Evolutionary conservation across 768 basidiomycete genomes (phyloP).

Genomic region (Hirschioporus abietinus): DNA sequence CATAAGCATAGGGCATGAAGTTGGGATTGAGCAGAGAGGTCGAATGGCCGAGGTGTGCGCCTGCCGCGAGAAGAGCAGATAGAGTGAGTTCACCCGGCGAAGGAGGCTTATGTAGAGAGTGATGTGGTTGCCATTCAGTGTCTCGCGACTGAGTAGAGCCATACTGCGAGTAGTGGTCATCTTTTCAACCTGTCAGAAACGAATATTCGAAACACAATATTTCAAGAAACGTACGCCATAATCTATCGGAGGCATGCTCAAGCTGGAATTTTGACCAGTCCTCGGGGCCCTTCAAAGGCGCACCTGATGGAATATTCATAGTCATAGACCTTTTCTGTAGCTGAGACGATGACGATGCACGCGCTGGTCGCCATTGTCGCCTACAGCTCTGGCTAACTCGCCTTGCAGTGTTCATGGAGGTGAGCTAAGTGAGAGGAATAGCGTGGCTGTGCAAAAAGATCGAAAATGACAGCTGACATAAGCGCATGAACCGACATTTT

Average conservation of each 20-base stretch:
- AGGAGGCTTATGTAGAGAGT: conserved; percentile 57
- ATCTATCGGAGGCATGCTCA: conserved; percentile 29
- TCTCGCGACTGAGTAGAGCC: conserved; percentile 73
- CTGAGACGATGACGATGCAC: background rate
- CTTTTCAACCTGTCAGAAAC: conserved; percentile 31
- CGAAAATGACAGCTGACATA: conserved; percentile 43
- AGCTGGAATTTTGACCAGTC: conserved; percentile 66
- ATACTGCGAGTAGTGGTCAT: conserved; percentile 56
- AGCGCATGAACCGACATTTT: conserved; percentile 40
- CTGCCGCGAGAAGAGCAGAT: conserved; percentile 86
- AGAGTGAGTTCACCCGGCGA: conserved; percentile 63
- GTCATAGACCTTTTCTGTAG: background rate
- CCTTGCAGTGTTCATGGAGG: conserved; percentile 1
- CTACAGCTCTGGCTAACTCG: background rate
- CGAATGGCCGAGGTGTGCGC: conserved; percentile 92
- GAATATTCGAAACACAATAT: conserved; percentile 13
- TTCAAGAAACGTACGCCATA: conserved; percentile 16
- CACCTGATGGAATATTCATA: conserved; percentile 1
- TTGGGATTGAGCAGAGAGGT: conserved; percentile 81
- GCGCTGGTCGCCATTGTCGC: background rate
- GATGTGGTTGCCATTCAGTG: conserved; percentile 69
- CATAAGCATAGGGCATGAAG: conserved; percentile 90
- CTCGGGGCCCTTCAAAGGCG: conserved; percentile 38
- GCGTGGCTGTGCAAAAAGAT: conserved; percentile 5
- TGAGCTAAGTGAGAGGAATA: background rate